Conservation (phyloP, 441 rosid species). For the Gossypium davidsonii region DNA sequence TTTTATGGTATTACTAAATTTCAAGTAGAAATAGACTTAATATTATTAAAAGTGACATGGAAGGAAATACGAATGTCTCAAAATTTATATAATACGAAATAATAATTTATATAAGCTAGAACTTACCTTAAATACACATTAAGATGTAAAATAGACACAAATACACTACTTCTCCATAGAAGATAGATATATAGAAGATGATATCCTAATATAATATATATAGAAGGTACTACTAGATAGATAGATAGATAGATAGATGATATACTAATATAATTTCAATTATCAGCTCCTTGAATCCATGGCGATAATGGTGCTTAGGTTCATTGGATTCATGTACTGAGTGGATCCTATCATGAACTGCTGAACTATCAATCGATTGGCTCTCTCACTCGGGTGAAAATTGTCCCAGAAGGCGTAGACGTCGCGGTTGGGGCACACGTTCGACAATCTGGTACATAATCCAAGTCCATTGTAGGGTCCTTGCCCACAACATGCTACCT, state of each 20-base stretch:
- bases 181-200: too few species aligned
- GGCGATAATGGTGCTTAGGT: neutral
- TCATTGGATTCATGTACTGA: neutral
- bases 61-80: too few species aligned
- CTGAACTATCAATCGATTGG: neutral
- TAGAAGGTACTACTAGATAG: too few species aligned
- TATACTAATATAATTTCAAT: neutral
- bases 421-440: neutral
- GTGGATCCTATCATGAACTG: neutral
- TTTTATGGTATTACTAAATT: too few species aligned
- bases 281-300: neutral
- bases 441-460: neutral
- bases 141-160: too few species aligned
- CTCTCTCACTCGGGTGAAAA: constrained; percentile 4
- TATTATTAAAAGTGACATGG: too few species aligned
- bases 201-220: too few species aligned
- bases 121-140: too few species aligned
- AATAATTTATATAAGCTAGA: too few species aligned
- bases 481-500: constrained; percentile 5
- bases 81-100: too few species aligned
- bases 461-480: constrained; percentile 2
- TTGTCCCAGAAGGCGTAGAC: neutral
- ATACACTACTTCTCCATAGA: too few species aligned
- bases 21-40: too few species aligned
- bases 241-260: neutral